These are phyloP conservation scores for Suhomyces sp. DNA, from an alignment of 805 yeast genomes.

Conservation along the genomic window DNA sequence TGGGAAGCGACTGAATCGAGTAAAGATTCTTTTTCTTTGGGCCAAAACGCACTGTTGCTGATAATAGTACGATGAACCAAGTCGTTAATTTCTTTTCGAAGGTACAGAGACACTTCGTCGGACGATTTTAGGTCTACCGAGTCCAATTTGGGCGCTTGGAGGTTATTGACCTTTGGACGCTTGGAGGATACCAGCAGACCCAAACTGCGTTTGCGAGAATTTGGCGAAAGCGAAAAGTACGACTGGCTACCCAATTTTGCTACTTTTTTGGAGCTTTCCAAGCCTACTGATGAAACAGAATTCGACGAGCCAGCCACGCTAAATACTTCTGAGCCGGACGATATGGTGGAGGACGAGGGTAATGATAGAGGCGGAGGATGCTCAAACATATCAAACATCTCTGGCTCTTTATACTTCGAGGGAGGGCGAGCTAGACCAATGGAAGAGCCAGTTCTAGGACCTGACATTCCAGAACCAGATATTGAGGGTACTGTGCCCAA, in stretches of 20 bases:
- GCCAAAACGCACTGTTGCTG: conserved; percentile 6
- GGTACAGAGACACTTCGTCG: conserved; percentile 6
- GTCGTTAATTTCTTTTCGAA: conserved; percentile 10
- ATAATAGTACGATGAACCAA: conserved; percentile 5
- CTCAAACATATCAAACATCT: conserved; percentile 2
- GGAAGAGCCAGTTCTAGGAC: background rate
- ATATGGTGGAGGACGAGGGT: background rate
- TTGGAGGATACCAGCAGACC: background rate
- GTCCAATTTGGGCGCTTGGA: background rate
- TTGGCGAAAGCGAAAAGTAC: background rate
- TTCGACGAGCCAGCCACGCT: conserved; percentile 6
- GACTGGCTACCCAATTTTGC: background rate
- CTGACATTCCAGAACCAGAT: no score
- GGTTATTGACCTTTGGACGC: background rate
- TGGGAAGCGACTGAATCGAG: conserved; percentile 12
- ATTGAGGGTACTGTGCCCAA: no score
- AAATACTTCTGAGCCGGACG: conserved; percentile 10
- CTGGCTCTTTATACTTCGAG: background rate
- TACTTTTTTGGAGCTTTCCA: conserved; percentile 4
- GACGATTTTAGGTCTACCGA: background rate
- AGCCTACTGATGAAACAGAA: conserved; percentile 1
- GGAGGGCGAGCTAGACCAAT: background rate
- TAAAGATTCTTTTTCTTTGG: conserved; percentile 8
- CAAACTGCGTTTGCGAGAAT: background rate
- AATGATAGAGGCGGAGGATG: background rate